phyloP scores from a whole-genome alignment of 1,139 yeast species.

The Zygosaccharomyces sapae region DNA sequence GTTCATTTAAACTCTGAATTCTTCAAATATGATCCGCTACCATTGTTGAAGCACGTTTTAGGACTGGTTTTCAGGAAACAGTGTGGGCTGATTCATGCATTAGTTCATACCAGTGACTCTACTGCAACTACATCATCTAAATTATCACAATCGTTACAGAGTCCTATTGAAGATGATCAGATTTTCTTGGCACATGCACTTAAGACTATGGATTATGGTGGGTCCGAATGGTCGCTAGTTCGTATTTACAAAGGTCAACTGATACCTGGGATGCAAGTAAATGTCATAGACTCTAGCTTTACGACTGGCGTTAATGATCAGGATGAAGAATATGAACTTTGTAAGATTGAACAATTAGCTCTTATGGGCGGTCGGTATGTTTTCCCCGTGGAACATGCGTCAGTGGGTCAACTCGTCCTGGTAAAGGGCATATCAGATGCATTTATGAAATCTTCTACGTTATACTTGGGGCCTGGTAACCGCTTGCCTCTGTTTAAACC shows the following conservation, averaged over 20 bases:
- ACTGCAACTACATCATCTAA: background rate
- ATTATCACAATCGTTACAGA: background rate
- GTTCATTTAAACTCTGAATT: slow-evolving; percentile 41
- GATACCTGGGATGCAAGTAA: slow-evolving; percentile 45
- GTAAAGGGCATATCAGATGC: slow-evolving; percentile 57
- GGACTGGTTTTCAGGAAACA: slow-evolving; percentile 50
- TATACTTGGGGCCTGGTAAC: slow-evolving; percentile 35
- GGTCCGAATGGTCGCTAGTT: slow-evolving; percentile 46
- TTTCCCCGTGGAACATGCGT: slow-evolving; percentile 50
- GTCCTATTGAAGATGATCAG: slow-evolving; percentile 12
- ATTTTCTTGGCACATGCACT: slow-evolving; percentile 55
- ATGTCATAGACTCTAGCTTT: slow-evolving; percentile 46
- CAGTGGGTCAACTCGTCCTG: slow-evolving; percentile 64
- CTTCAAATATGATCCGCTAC: slow-evolving; percentile 52
- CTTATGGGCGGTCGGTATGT: slow-evolving; percentile 71
- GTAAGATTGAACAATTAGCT: slow-evolving; percentile 47
- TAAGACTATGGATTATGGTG: slow-evolving; percentile 49
- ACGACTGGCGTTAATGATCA: slow-evolving; percentile 52
- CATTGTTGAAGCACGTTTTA: slow-evolving; percentile 54
- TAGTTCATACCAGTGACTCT: slow-evolving; percentile 13
- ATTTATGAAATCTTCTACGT: slow-evolving; percentile 57
- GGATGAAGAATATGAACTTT: slow-evolving; percentile 40
- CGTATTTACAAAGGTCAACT: slow-evolving; percentile 64
- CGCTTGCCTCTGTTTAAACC: slow-evolving; percentile 39
- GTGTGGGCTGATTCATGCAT: slow-evolving; percentile 49